These are phyloP conservation scores for Podosphaera aphanis DNA, from an alignment of 2,329 filamentous ascomycete genomes.

Conservation along the genomic window DNA sequence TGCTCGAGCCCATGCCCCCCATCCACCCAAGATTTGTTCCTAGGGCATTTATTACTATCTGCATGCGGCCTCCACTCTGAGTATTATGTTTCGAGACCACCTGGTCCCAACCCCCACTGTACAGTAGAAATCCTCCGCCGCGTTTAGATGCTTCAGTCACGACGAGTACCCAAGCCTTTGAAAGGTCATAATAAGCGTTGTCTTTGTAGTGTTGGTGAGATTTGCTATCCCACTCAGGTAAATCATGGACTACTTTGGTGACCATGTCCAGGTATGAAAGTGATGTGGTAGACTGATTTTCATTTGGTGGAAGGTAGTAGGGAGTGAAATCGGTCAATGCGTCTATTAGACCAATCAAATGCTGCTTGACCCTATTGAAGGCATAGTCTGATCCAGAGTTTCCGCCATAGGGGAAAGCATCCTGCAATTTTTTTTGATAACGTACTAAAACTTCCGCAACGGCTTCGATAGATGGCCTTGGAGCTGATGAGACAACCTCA, in stretches of 20 bases:
- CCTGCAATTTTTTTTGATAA: constrained; percentile 58
- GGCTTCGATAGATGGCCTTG: constrained; percentile 62
- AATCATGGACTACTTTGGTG: constrained; percentile 68
- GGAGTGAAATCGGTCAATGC: constrained; percentile 85
- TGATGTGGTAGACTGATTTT: constrained; percentile 61
- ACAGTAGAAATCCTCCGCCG: constrained; percentile 70
- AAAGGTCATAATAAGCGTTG: constrained; percentile 87
- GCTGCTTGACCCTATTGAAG: constrained; percentile 75
- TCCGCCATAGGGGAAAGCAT: constrained; percentile 65
- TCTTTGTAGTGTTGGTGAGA: constrained; percentile 84
- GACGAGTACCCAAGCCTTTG: constrained; percentile 77
- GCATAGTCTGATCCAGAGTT: constrained; percentile 74
- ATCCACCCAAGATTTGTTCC: constrained; percentile 58
- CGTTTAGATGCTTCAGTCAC: constrained; percentile 78
- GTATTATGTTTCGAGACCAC: constrained; percentile 71
- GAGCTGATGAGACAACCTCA: constrained; percentile 64
- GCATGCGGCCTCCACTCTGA: constrained; percentile 59
- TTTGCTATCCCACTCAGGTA: constrained; percentile 78
- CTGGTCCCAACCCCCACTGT: constrained; percentile 83
- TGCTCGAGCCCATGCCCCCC: constrained; percentile 19
- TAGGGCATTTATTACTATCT: constrained; percentile 57
- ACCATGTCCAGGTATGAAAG: constrained; percentile 73
- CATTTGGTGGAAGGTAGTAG: constrained; percentile 80
- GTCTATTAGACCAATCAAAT: constrained; percentile 59
- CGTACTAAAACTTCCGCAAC: constrained; percentile 59